Evolutionary conservation across 2,329 filamentous ascomycete genomes (phyloP).

Genomic region (Zarea fungicola): DNA sequence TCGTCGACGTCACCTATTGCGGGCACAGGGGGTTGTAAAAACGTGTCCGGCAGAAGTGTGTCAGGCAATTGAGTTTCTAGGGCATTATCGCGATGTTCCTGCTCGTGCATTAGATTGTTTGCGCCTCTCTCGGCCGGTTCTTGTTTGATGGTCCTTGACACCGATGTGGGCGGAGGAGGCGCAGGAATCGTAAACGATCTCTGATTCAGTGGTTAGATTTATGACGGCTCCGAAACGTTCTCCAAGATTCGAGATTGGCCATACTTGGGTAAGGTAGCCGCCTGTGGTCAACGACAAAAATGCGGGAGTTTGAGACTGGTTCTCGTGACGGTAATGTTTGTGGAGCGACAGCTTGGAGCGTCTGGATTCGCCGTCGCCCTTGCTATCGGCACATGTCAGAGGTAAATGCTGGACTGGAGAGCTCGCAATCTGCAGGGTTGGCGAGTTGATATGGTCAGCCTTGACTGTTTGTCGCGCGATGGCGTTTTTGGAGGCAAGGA

Average conservation of each 20-base stretch:
- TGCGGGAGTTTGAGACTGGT: conserved; percentile 1
- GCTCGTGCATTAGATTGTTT: conserved; percentile 1
- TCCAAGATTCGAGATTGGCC: neutral
- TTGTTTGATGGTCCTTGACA: neutral
- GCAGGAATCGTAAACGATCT: conserved; percentile 5
- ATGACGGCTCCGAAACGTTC: too few species aligned
- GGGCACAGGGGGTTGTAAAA: neutral
- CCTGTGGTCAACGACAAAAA: neutral
- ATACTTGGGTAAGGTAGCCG: neutral
- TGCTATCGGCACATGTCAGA: conserved; percentile 1
- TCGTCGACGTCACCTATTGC: conserved; percentile 1
- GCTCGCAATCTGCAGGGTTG: neutral
- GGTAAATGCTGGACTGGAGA: neutral
- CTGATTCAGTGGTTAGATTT: neutral
- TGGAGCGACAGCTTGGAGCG: neutral
- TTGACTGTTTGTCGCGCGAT: neutral
- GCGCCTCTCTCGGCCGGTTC: neutral
- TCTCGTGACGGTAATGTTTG: neutral
- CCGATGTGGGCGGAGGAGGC: neutral
- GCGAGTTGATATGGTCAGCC: neutral
- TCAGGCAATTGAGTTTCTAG: conserved; percentile 11
- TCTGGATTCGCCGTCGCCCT: neutral
- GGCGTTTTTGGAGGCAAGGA: neutral
- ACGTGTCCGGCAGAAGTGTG: conserved; percentile 12
- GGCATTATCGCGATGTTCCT: neutral